Evolutionary conservation across 2,329 filamentous ascomycete genomes (phyloP).

Genomic region (Trichoderma citrinoviride): DNA sequence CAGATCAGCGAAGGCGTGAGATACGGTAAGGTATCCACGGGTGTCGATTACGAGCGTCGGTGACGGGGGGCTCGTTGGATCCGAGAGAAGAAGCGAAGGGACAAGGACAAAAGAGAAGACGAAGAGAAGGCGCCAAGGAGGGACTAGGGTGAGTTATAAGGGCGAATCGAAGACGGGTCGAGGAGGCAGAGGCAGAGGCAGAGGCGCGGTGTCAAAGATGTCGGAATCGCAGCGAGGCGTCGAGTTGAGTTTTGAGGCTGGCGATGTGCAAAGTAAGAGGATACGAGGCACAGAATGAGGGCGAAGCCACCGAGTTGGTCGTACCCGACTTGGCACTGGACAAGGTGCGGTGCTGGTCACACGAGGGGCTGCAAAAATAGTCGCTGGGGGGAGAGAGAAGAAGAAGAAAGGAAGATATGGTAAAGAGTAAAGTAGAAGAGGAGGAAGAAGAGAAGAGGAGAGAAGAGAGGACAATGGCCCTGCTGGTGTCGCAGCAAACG

Average conservation of each 20-base stretch:
- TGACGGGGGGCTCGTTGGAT: conserved; percentile 1
- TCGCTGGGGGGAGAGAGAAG: not conserved
- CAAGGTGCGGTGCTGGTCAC: conserved; percentile 12
- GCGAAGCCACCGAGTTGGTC: not conserved
- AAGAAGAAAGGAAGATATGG: no score
- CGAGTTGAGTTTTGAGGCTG: not conserved
- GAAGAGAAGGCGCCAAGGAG: conserved; percentile 4
- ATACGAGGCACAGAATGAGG: conserved; percentile 9
- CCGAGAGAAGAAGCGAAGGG: not conserved
- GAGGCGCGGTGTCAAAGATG: conserved; percentile 15
- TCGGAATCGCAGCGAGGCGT: not conserved
- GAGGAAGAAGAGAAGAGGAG: not conserved
- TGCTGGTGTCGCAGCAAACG: not conserved
- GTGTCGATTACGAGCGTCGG: conserved; percentile 4
- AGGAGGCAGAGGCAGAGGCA: not conserved
- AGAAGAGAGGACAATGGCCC: not conserved
- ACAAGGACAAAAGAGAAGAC: conserved; percentile 2
- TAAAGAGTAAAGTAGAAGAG: not conserved
- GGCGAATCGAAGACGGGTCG: conserved; percentile 11
- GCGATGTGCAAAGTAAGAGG: not conserved
- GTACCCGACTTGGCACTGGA: not conserved
- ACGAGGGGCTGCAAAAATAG: not conserved
- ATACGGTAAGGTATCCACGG: not conserved
- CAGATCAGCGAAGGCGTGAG: not conserved
- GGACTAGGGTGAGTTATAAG: conserved; percentile 15